These are phyloP conservation scores for Noccaea caerulescens DNA, from an alignment of 345 rosid genomes.

Conservation along the genomic window DNA sequence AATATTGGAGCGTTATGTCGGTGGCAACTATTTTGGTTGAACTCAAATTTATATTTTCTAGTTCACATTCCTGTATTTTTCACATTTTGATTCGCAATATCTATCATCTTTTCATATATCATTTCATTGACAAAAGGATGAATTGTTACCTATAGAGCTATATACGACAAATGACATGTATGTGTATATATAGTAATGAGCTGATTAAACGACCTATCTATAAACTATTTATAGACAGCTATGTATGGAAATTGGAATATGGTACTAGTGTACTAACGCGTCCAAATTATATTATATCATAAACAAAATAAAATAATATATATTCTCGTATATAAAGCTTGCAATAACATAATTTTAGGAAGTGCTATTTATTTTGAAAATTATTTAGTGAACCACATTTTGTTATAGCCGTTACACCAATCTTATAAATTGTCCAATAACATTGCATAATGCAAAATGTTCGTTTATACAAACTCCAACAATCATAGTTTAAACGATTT, in stretches of 20 bases:
- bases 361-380: no score
- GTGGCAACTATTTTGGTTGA: constrained; percentile 17
- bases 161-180: constrained; percentile 22
- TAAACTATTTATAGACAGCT: constrained; percentile 28
- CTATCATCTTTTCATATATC: background rate
- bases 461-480: no score
- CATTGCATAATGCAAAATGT: no score
- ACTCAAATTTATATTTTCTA: background rate
- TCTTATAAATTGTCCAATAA: no score
- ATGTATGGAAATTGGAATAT: constrained; percentile 11
- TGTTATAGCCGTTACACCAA: no score
- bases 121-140: background rate
- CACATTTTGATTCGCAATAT: background rate
- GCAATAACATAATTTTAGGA: background rate
- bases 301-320: background rate
- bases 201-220: background rate
- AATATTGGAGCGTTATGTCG: constrained; percentile 23
- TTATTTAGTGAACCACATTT: no score
- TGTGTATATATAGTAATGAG: constrained; percentile 28
- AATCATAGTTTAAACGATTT: no score
- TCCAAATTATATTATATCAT: background rate
- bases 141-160: background rate
- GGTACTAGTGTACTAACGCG: constrained; percentile 16
- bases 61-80: constrained; percentile 32
- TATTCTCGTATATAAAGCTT: background rate